phyloP scores from a whole-genome alignment of 2,329 filamentous ascomycete species.

The Paecilomyces sp. region DNA sequence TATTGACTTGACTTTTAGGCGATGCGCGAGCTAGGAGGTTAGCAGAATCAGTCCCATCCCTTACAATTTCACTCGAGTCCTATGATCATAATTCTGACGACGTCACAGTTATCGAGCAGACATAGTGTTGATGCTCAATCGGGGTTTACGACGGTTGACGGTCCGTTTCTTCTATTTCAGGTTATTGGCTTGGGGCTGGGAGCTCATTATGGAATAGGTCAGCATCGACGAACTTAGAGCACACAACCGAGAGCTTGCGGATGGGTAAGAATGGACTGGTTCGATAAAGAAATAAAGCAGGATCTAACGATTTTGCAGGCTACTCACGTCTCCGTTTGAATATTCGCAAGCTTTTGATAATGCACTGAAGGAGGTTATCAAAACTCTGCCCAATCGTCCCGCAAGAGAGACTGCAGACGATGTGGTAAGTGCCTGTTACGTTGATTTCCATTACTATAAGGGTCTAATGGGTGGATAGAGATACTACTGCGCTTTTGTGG shows the following conservation, averaged over 20 bases:
- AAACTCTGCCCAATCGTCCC: constrained; percentile 67
- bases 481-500: constrained; percentile 96
- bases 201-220: constrained; percentile 38
- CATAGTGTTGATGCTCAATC: constrained; percentile 69
- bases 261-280: constrained; percentile 39
- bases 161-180: constrained; percentile 21
- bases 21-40: constrained; percentile 52
- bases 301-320: constrained; percentile 36
- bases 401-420: constrained; percentile 71
- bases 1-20: constrained; percentile 31
- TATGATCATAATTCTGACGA: constrained; percentile 40
- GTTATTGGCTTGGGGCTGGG: background rate
- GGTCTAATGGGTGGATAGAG: constrained; percentile 14
- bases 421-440: constrained; percentile 41
- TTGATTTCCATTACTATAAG: background rate
- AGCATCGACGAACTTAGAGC: constrained; percentile 86
- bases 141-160: constrained; percentile 51
- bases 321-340: constrained; percentile 83
- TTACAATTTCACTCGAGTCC: background rate
- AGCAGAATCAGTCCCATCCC: constrained; percentile 7
- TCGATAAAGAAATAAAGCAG: background rate
- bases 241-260: constrained; percentile 76
- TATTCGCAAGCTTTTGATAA: constrained; percentile 81
- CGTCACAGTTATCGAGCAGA: constrained; percentile 76
- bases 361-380: constrained; percentile 81